Conservation (phyloP, 2,329 filamentous ascomycete species). For the Diaporthe humulicola region DNA sequence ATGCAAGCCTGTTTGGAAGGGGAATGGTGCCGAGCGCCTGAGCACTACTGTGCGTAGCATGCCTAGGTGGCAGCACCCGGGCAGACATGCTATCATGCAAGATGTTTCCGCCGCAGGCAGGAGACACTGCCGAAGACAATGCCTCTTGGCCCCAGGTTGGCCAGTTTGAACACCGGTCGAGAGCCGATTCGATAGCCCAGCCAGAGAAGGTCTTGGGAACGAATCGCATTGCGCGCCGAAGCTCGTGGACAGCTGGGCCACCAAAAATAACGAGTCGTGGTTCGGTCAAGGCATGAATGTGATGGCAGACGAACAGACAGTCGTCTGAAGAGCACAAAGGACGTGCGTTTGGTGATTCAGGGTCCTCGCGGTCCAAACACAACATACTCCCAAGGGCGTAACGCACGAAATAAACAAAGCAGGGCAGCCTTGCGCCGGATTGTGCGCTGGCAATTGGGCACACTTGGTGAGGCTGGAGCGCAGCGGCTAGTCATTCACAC, state of each 20-base stretch:
- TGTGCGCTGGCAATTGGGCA: slow-evolving; percentile 17
- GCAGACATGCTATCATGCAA: slow-evolving; percentile 2
- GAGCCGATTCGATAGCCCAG: slow-evolving; percentile 9
- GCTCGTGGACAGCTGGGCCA: slow-evolving; percentile 10
- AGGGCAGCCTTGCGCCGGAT: slow-evolving; percentile 13
- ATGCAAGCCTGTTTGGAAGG: not conserved
- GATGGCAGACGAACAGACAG: slow-evolving; percentile 25
- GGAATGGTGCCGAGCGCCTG: slow-evolving; percentile 17
- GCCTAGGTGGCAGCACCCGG: not conserved
- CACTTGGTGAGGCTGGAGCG: slow-evolving; percentile 23
- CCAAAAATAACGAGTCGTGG: slow-evolving; percentile 30
- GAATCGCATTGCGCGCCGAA: slow-evolving; percentile 26
- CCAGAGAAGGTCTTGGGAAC: not conserved
- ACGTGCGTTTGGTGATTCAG: slow-evolving; percentile 22
- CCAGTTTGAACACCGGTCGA: not conserved
- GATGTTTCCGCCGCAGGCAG: slow-evolving; percentile 11
- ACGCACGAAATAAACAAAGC: slow-evolving; percentile 12
- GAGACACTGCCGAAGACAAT: slow-evolving; percentile 14
- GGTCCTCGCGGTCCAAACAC: slow-evolving; percentile 7
- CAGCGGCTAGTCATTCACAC: slow-evolving; percentile 19
- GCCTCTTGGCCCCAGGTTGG: not conserved
- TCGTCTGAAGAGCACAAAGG: slow-evolving; percentile 22
- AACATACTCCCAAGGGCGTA: not conserved
- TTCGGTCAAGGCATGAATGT: slow-evolving; percentile 17
- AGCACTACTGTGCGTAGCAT: slow-evolving; percentile 12